Conservation (phyloP, 257 asterid species). For the Ilex aquifolium region DNA sequence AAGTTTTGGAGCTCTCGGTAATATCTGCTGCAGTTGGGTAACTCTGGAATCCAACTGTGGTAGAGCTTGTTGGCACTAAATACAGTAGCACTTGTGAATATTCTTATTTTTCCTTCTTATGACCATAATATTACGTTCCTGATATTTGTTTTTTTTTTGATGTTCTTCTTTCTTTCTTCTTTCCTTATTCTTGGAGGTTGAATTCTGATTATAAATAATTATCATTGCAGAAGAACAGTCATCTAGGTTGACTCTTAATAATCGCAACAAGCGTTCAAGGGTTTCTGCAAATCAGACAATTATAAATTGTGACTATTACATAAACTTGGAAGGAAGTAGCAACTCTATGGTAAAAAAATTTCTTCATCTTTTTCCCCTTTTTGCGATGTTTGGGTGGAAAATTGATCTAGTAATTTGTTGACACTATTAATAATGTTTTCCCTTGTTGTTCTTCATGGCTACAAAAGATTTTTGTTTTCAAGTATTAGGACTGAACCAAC, state of each 20-base stretch:
- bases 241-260: slow-evolving; percentile 10
- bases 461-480: too few relatives aligned
- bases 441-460: background rate
- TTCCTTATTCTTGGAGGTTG: too few relatives aligned
- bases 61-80: too few relatives aligned
- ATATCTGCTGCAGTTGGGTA: too few relatives aligned
- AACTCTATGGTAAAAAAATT: slow-evolving; percentile 41
- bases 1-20: too few relatives aligned
- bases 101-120: too few relatives aligned
- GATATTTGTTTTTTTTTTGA: too few relatives aligned
- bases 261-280: slow-evolving; percentile 53
- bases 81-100: too few relatives aligned
- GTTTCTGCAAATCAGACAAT: slow-evolving; percentile 38
- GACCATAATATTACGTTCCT: too few relatives aligned
- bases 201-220: slow-evolving; percentile 6
- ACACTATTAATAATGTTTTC: background rate
- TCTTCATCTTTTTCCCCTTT: background rate
- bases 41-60: too few relatives aligned
- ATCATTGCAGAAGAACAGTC: slow-evolving; percentile 50
- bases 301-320: slow-evolving; percentile 38
- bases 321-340: slow-evolving; percentile 60
- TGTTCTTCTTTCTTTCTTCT: background rate
- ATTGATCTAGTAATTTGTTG: background rate
- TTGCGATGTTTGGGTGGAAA: background rate
- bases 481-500: background rate